Evolutionary conservation across 768 basidiomycete genomes (phyloP), one percentile per base, ranked within the genome.

Genomic region (Termitomyces eurrhizus): DNA sequence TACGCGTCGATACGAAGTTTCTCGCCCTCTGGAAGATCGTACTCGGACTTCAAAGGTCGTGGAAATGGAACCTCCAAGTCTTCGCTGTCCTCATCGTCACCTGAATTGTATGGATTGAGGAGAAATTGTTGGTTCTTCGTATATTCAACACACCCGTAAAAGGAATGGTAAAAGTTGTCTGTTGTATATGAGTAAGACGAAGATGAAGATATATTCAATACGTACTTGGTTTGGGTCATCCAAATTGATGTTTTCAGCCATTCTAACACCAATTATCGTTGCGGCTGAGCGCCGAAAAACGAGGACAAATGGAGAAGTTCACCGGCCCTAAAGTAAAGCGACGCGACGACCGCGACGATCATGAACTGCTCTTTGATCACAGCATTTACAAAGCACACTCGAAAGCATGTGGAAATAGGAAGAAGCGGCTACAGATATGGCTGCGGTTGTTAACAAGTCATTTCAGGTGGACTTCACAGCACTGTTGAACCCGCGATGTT

Each of bases 1-100:
- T 89, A 90, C 6, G 81, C 83, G 51, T 76, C 66, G 52, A 87
- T 72, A 29, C 85, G 78, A 45, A 81, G 52, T 33, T 62, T 44
- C 14, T 65, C 63, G 26, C 66, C 66, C 21, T 58, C 60, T 13
- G 49, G 60, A 9, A 68, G 55, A 58, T 68, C 66, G 16, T 58
- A 57, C 12, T 63, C 58, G 21, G 24, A 14, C 21, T 57, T 48
- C 9, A 57, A 24, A 24, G 62, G 52, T 41, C 37, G 48, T 12
- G 57, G 59, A 32, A 64, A 55, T 7, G 59, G 60, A 21, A 18
- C 8, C 7, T 52, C 49, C 35, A 21, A 12, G 7, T n/a, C 21
- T 56, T 58, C 57, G 11, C 50, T 18, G 16, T 63, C 53, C 18
- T 61, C 63, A 14, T 62, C 45, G 12, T 50, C 57, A 7, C 49